phyloP scores from a whole-genome alignment of 306 rosid genomes.

The Benincasa hispida region DNA sequence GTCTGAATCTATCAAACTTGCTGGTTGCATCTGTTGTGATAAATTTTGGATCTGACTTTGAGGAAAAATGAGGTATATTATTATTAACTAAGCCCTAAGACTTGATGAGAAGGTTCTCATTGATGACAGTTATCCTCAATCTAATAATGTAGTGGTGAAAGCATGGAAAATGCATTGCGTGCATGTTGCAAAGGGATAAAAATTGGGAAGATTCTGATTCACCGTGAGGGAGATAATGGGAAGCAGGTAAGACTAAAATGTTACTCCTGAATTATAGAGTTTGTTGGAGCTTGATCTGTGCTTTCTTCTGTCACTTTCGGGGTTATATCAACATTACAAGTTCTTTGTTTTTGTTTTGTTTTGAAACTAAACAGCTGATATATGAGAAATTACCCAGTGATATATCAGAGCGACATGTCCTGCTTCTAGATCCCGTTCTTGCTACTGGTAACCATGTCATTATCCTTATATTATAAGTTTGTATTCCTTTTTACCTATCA shows the following conservation, averaged over 20 bases:
- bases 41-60: neutral
- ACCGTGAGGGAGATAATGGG: conserved; percentile 94
- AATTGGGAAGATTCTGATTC: conserved; percentile 96
- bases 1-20: neutral
- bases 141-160: conserved; percentile 68
- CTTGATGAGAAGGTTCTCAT: neutral
- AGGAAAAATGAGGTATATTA: neutral
- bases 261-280: neutral
- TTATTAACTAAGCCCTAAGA: too few relatives aligned
- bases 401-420: conserved; percentile 94
- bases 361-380: conserved; percentile 59
- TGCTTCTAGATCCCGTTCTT: conserved; percentile 96
- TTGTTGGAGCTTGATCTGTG: conserved; percentile 2
- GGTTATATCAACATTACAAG: neutral
- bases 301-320: neutral
- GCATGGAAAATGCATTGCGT: conserved; percentile 97
- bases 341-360: neutral
- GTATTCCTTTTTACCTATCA: neutral
- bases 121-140: conserved; percentile 5
- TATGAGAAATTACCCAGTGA: conserved; percentile 94
- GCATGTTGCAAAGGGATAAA: conserved; percentile 98
- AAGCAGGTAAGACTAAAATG: conserved; percentile 49
- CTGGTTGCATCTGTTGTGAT: neutral
- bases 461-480: neutral
- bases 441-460: conserved; percentile 59